phyloP scores from a whole-genome alignment of 257 asterid species.

The Hygrophila difformis region DNA sequence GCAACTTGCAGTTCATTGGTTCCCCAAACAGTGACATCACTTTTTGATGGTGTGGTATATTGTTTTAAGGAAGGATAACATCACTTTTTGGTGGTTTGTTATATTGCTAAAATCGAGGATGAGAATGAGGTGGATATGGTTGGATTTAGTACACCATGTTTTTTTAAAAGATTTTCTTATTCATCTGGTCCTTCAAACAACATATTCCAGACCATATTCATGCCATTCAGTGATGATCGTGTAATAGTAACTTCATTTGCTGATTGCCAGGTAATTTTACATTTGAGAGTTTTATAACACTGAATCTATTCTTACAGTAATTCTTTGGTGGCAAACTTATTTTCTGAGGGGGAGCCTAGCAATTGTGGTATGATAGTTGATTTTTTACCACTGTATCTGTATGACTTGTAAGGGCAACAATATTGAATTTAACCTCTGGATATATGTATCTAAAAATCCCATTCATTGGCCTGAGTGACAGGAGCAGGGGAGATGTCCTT shows the following conservation, averaged over 20 bases:
- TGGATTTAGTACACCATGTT: too few relatives aligned
- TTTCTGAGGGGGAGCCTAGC: neutral
- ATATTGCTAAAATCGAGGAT: too few relatives aligned
- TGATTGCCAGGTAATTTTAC: constrained; percentile 63
- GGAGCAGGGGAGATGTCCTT: neutral
- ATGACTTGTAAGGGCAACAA: neutral
- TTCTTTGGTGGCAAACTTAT: neutral
- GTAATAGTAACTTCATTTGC: constrained; percentile 63
- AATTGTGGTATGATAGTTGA: neutral
- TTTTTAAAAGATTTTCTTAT: constrained; percentile 52
- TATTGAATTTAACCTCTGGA: neutral
- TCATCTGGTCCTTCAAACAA: constrained; percentile 70
- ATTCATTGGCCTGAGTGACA: constrained; percentile 6
- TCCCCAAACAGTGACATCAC: too few relatives aligned
- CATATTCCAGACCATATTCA: constrained; percentile 61
- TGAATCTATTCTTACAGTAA: constrained; percentile 1
- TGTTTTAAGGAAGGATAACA: too few relatives aligned
- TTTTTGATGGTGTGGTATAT: too few relatives aligned
- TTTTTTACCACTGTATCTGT: constrained; percentile 1
- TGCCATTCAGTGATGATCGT: constrained; percentile 70
- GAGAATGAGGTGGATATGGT: constrained; percentile 60
- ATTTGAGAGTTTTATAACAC: constrained; percentile 4
- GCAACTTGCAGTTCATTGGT: too few relatives aligned
- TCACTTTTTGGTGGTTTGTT: too few relatives aligned
- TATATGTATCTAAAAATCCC: constrained; percentile 1